Evolutionary conservation across 371 early-diverging fungal species (phyloP).

Genomic region (Mortierella sp.): DNA sequence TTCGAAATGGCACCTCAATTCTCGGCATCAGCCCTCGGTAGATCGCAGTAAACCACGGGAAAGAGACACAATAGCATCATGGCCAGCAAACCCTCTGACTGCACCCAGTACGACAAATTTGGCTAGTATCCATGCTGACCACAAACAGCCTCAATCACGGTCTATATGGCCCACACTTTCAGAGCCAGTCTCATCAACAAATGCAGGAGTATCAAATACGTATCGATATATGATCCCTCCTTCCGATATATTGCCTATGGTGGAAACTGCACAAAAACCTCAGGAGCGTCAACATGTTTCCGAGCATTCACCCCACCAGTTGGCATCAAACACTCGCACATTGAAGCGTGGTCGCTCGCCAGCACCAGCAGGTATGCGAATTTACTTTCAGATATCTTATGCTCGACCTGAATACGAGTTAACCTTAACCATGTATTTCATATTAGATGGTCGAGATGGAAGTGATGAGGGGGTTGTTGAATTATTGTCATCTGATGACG

Average conservation of each 20-base stretch:
- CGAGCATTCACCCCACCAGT: not conserved
- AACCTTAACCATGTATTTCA: not conserved
- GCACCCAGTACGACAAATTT: not conserved
- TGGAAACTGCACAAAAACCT: not conserved
- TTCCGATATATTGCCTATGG: not conserved
- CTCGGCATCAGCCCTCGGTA: not conserved
- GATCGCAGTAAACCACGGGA: constrained; percentile 19
- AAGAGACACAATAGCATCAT: constrained; percentile 30
- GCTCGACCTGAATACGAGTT: not conserved
- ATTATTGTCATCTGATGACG: constrained; percentile 27
- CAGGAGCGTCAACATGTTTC: not conserved
- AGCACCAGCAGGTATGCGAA: not conserved
- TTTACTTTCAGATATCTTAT: not conserved
- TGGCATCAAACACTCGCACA: not conserved
- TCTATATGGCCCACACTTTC: constrained; percentile 19
- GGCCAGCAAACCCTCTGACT: not conserved
- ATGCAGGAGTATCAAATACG: not conserved
- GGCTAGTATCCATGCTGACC: not conserved
- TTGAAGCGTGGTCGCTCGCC: constrained; percentile 8
- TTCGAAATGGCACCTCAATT: not conserved
- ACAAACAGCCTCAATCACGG: not conserved
- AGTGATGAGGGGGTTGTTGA: constrained; percentile 19
- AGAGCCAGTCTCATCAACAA: not conserved
- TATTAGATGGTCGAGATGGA: not conserved
- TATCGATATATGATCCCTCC: constrained; percentile 37